A percentile compares a stretch with the other conserved stretches of the same genome.
phyloP scores from a whole-genome alignment of 2,329 filamentous ascomycete species.

The Polychaeton citri region DNA sequence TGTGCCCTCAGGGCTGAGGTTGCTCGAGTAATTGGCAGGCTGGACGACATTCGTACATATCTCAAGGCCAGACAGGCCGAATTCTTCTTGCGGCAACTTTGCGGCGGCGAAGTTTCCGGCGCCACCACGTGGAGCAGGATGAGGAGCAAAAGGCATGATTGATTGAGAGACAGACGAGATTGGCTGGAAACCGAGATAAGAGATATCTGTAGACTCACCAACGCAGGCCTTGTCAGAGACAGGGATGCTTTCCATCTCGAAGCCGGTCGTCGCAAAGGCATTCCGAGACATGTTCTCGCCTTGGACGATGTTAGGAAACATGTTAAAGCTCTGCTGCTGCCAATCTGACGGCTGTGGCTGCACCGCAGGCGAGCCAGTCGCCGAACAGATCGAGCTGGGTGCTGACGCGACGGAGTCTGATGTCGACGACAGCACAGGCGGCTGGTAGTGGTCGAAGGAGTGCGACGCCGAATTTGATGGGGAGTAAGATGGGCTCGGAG shows the following conservation, averaged over 20 bases:
- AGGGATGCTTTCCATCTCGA: slow-evolving; percentile 37
- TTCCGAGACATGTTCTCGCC: slow-evolving; percentile 38
- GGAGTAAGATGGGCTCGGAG: slow-evolving; percentile 27
- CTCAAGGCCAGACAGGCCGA: too few relatives aligned
- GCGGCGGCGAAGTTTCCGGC: slow-evolving; percentile 1
- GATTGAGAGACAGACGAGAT: slow-evolving; percentile 9
- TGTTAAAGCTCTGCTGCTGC: slow-evolving; percentile 30
- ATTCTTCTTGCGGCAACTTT: background rate
- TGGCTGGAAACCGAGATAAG: slow-evolving; percentile 19
- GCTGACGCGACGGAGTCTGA: slow-evolving; percentile 39
- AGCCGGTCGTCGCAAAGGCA: slow-evolving; percentile 43
- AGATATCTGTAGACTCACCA: slow-evolving; percentile 33
- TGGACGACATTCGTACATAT: background rate
- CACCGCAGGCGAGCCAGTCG: slow-evolving; percentile 42
- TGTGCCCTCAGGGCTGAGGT: slow-evolving; percentile 6
- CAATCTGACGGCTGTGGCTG: slow-evolving; percentile 47
- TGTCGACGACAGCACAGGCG: slow-evolving; percentile 32
- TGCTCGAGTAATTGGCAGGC: background rate
- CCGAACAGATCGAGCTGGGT: slow-evolving; percentile 34
- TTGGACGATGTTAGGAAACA: slow-evolving; percentile 49
- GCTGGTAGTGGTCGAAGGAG: slow-evolving; percentile 31
- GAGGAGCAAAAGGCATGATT: slow-evolving; percentile 4
- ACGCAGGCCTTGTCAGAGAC: slow-evolving; percentile 35
- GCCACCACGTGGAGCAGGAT: slow-evolving; percentile 1
- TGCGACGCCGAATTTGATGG: slow-evolving; percentile 30